phyloP scores from a whole-genome alignment of 768 basidiomycete species.

The Polyporus arcularius region DNA sequence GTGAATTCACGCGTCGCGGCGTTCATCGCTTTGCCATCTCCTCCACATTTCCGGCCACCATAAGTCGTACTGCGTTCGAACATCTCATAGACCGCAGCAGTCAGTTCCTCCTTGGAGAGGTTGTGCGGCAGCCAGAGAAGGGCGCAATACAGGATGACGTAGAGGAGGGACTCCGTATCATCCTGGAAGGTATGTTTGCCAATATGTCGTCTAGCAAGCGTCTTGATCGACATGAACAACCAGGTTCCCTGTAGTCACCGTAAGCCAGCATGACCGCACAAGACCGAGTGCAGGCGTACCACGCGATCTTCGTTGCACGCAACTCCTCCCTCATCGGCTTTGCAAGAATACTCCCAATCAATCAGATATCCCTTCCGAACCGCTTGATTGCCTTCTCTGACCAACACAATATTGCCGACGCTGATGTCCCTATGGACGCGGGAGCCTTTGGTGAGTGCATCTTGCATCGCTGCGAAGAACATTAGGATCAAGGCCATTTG shows the following conservation, averaged over 20 bases:
- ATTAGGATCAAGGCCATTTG: neutral
- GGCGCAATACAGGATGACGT: conserved; percentile 5
- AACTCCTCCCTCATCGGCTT: neutral
- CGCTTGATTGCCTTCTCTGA: neutral
- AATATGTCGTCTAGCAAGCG: neutral
- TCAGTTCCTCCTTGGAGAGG: too few relatives aligned
- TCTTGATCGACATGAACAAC: neutral
- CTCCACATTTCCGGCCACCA: too few relatives aligned
- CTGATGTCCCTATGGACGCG: conserved; percentile 12
- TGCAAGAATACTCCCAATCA: conserved; percentile 13
- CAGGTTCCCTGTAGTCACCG: conserved; percentile 1
- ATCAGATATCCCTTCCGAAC: conserved; percentile 5
- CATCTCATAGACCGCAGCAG: too few relatives aligned
- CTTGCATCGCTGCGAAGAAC: neutral
- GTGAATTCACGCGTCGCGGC: too few relatives aligned
- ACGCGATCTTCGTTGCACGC: neutral
- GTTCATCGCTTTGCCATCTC: too few relatives aligned
- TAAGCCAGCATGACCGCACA: too few relatives aligned
- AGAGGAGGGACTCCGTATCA: conserved; percentile 16
- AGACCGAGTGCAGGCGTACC: neutral
- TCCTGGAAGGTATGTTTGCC: neutral
- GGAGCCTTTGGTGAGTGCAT: conserved; percentile 1
- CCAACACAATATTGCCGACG: conserved; percentile 7
- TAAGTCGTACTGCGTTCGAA: too few relatives aligned
- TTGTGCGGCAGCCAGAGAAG: neutral